Conservation (phyloP, 495 filamentous ascomycete genomes). For the Tuber microsphaerosporum region DNA sequence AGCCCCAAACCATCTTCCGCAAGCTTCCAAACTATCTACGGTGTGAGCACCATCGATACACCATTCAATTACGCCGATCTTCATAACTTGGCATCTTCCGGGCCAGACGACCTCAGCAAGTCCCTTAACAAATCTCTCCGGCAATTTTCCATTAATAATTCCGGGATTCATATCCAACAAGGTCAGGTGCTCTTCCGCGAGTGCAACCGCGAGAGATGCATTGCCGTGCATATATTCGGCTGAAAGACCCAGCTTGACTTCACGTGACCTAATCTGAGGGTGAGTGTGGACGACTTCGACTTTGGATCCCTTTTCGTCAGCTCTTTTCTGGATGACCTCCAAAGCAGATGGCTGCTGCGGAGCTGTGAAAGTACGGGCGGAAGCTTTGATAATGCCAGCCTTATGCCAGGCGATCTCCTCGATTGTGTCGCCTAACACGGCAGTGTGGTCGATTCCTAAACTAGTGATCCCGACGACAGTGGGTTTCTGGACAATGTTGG, state of each 20-base stretch:
- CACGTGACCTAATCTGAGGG: constrained; percentile 50
- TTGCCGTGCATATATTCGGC: constrained; percentile 81
- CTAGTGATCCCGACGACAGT: constrained; percentile 69
- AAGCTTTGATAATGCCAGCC: constrained; percentile 78
- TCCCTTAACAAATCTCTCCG: constrained; percentile 63
- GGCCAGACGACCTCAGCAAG: constrained; percentile 67
- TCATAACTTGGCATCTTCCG: constrained; percentile 74
- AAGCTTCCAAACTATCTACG: constrained; percentile 71
- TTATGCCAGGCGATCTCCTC: constrained; percentile 98
- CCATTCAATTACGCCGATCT: constrained; percentile 62
- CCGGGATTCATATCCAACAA: constrained; percentile 16
- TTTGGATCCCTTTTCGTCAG: constrained; percentile 53
- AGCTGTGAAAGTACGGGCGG: constrained; percentile 63
- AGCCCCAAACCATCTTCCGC: constrained; percentile 68
- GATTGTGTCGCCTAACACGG: constrained; percentile 71
- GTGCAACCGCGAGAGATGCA: constrained; percentile 69
- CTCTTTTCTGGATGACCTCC: constrained; percentile 63
- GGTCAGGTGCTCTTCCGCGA: constrained; percentile 48
- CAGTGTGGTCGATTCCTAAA: constrained; percentile 83
- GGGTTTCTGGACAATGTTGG: constrained; percentile 76
- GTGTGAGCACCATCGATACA: constrained; percentile 91
- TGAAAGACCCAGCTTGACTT: constrained; percentile 65
- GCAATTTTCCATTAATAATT: constrained; percentile 45
- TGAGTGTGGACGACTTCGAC: constrained; percentile 59
- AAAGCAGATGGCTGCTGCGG: constrained; percentile 61